Evolutionary conservation across 208 protist genomes (phyloP).

Genomic region (Strigomonas galati): DNA sequence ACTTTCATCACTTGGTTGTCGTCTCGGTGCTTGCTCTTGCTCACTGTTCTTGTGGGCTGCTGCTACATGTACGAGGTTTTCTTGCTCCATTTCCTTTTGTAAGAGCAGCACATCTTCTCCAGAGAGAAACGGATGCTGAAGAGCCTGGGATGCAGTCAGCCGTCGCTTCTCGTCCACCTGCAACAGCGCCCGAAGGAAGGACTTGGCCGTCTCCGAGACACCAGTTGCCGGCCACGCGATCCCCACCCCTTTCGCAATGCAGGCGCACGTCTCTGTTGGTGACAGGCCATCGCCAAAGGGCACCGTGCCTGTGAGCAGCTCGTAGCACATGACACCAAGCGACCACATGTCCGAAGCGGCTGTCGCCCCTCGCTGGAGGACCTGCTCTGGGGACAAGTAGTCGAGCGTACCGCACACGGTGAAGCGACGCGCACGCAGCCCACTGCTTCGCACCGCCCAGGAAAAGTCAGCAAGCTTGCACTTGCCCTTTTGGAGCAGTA

Average conservation of each 20-base stretch:
- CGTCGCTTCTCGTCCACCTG: slow-evolving; percentile 39
- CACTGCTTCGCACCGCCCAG: slow-evolving; percentile 44
- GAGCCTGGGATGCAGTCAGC: slow-evolving; percentile 38
- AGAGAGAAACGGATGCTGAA: slow-evolving; percentile 60
- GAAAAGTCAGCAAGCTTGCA: slow-evolving; percentile 98
- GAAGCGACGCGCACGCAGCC: neutral
- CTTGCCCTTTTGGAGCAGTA: slow-evolving; percentile 44
- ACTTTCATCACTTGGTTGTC: too few relatives aligned
- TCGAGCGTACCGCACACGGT: slow-evolving; percentile 90
- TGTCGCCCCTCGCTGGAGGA: slow-evolving; percentile 35
- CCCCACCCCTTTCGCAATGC: slow-evolving; percentile 37
- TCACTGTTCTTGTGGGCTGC: too few relatives aligned
- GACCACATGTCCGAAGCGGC: slow-evolving; percentile 66
- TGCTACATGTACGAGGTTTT: too few relatives aligned
- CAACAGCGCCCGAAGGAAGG: slow-evolving; percentile 56
- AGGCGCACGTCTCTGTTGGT: slow-evolving; percentile 24
- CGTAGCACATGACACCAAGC: slow-evolving; percentile 57
- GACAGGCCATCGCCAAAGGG: slow-evolving; percentile 45
- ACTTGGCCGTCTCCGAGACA: slow-evolving; percentile 34
- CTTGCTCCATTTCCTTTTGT: too few relatives aligned
- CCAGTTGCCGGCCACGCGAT: slow-evolving; percentile 24
- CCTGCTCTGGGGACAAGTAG: slow-evolving; percentile 97
- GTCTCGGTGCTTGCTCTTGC: too few relatives aligned
- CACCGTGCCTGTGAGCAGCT: slow-evolving; percentile 43
- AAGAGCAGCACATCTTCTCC: neutral